Evolutionary conservation across 1,284 basidiomycete species (phyloP).

Genomic region (Cutaneotrichosporon cutaneum): DNA sequence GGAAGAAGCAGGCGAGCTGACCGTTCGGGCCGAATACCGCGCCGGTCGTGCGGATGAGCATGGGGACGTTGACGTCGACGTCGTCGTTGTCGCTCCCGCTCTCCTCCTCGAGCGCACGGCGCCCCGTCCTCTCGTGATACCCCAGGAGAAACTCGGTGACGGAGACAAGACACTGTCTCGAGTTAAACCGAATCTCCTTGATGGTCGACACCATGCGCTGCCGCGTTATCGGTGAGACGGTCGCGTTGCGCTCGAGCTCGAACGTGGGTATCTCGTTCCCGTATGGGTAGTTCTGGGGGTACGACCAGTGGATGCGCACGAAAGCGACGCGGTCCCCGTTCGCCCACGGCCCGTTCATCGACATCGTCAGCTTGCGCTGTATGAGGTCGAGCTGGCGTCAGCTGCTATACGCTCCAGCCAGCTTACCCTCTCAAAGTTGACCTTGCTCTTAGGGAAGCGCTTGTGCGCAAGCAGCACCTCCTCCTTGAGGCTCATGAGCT

Average conservation of each 20-base stretch:
- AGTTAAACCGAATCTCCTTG: conserved; percentile 65
- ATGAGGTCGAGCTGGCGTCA: conserved; percentile 68
- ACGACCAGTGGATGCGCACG: conserved; percentile 85
- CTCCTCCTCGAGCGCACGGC: conserved; percentile 46
- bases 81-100: conserved; percentile 38
- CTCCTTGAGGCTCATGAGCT: conserved; percentile 67
- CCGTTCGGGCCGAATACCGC: conserved; percentile 78
- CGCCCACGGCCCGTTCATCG: conserved; percentile 87
- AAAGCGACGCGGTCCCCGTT: conserved; percentile 59
- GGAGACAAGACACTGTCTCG: conserved; percentile 74
- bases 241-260: conserved; percentile 76
- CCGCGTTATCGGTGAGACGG: conserved; percentile 72
- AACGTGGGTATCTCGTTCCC: conserved; percentile 67
- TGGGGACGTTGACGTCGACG: conserved; percentile 41
- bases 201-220: conserved; percentile 74
- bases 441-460: conserved; percentile 65
- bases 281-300: conserved; percentile 79
- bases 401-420: neutral
- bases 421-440: conserved; percentile 78
- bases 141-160: conserved; percentile 78
- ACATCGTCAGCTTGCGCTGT: conserved; percentile 78
- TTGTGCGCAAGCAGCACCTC: conserved; percentile 79
- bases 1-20: conserved; percentile 80
- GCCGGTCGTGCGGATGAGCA: conserved; percentile 46
- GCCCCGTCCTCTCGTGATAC: conserved; percentile 43